Evolutionary conservation across 2,329 filamentous ascomycete genomes (phyloP).

Genomic region (Arthrocladium fulminans): DNA sequence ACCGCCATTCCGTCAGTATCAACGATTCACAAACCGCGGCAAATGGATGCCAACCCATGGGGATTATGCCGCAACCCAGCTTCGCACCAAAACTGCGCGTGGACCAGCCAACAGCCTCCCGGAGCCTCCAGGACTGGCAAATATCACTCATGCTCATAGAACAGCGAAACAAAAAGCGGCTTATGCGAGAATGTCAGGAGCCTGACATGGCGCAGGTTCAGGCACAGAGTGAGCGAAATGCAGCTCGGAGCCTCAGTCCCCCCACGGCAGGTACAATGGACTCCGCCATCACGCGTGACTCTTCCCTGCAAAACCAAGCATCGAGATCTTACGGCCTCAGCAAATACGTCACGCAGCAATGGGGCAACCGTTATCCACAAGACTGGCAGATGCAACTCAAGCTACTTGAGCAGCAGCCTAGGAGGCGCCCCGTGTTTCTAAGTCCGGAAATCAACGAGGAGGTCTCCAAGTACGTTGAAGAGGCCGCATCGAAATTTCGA

Average conservation of each 20-base stretch:
- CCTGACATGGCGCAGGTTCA: neutral
- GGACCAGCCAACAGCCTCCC: neutral
- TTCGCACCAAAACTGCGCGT: too few relatives aligned
- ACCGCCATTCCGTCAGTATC: too few relatives aligned
- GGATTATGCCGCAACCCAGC: too few relatives aligned
- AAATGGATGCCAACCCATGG: too few relatives aligned
- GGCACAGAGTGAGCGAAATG: neutral
- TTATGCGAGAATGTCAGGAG: neutral
- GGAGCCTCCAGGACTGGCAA: neutral
- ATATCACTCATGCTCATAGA: neutral
- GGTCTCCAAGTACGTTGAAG: neutral
- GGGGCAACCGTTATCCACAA: too few relatives aligned
- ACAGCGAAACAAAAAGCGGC: constrained; percentile 4
- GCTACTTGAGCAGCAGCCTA: neutral
- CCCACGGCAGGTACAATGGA: too few relatives aligned
- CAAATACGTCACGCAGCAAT: too few relatives aligned
- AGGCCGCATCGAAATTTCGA: neutral
- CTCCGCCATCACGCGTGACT: too few relatives aligned
- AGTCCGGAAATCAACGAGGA: neutral
- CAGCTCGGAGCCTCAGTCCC: too few relatives aligned
- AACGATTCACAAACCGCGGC: too few relatives aligned
- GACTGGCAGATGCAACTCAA: neutral
- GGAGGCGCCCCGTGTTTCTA: neutral
- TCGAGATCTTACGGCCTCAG: too few relatives aligned
- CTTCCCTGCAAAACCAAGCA: too few relatives aligned